A percentile compares a stretch with the other conserved stretches of the same genome.
These are phyloP conservation scores for Stemphylium lycopersici DNA, from an alignment of 2,329 filamentous ascomycete species.

Conservation along the genomic window DNA sequence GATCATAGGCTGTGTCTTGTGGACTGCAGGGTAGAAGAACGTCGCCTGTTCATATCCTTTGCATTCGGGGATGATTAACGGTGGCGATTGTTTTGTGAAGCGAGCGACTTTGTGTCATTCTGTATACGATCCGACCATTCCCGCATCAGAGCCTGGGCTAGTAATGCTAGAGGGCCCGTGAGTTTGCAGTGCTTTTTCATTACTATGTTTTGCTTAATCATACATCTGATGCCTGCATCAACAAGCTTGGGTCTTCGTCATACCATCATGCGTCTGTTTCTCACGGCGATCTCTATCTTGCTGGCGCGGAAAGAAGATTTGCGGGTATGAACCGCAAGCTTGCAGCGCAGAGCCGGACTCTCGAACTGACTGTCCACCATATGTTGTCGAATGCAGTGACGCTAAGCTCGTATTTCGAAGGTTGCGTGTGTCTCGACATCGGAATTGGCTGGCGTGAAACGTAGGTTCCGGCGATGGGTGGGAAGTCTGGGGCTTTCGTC, in stretches of 20 bases:
- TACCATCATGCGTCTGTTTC: not conserved
- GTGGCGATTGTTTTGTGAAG: not conserved
- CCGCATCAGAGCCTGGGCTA: too few species aligned
- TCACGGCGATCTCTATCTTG: not conserved
- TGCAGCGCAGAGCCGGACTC: not conserved
- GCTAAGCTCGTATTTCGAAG: not conserved
- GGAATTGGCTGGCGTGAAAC: not conserved
- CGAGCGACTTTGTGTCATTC: too few species aligned
- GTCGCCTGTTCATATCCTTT: not conserved
- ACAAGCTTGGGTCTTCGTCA: not conserved
- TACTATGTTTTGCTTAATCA: not conserved
- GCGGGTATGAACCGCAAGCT: not conserved
- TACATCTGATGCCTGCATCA: not conserved
- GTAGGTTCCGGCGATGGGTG: not conserved
- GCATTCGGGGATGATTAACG: not conserved
- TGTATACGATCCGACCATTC: too few species aligned
- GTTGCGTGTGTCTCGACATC: not conserved
- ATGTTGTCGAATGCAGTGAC: not conserved
- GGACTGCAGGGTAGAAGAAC: not conserved
- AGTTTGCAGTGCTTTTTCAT: not conserved
- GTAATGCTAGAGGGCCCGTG: too few species aligned
- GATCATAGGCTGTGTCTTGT: not conserved
- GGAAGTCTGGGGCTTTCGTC: not conserved
- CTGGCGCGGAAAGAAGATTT: not conserved
- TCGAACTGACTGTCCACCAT: not conserved